Evolutionary conservation across 495 filamentous ascomycete genomes (phyloP), one percentile per base, ranked within the genome.

Genomic region (Podospora australis): DNA sequence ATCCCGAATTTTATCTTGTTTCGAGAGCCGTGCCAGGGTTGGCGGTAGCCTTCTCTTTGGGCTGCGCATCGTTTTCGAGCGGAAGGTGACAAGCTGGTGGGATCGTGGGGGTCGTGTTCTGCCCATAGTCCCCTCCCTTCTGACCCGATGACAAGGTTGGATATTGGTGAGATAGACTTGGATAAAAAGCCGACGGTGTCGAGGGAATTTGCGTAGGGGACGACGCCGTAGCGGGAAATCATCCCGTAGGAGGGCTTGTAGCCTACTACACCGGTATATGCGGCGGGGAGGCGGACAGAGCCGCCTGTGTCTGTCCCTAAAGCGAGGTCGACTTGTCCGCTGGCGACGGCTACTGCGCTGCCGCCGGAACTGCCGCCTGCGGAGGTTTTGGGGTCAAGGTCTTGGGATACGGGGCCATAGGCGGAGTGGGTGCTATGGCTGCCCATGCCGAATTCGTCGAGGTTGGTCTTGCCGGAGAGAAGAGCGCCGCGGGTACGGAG

Each of bases 381-480:
- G 4, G 90, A 95, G 26, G 13, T 38, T 29, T 23, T 3, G 4
- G 8, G 20, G 23, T 21, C 14, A 16, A 13, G 16, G 9, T 39
- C 35, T 19, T 71, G 74, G 3, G 56, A 29, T 17, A 92, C 86
- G 17, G 79, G 56, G 3, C 87, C 90, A 59, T 84, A 85, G 44
- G 64, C 62, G 16, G 90, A 94, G 59, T 90, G 67, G 2, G 74
- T 77, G 13, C 88, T 88, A 68, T 97, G 86, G 9, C 89, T 94
- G 29, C 92, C 92, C 92, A 98, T 98, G 17, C 92, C 92, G 67
- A 97, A 98, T 62, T 97, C 92, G 72, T 98, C 92, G 56, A 98
- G 74, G 64, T 95, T 95, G 0, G 89, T 89, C 63, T 95, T 96
- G 6, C 84, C 85, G 13, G 79, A 72, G 3, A 95, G 62, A 16